A percentile compares a stretch with the other conserved stretches of the same genome.
phyloP scores from a whole-genome alignment of 1,139 yeast species.

The Zygosaccharomyces sapae region DNA sequence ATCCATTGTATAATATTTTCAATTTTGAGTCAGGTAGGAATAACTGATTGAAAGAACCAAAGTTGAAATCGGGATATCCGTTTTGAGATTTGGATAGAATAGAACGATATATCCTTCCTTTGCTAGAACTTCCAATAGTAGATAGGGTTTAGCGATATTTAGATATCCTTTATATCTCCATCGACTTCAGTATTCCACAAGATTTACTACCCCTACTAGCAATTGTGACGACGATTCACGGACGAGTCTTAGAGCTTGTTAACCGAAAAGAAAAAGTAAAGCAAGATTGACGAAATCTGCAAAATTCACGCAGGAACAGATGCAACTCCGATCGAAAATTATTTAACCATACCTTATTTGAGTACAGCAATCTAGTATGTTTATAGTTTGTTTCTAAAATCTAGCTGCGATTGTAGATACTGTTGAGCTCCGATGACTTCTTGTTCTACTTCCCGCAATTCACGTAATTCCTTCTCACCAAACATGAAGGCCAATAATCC shows the following conservation, averaged over 20 bases:
- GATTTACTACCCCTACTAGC: neutral
- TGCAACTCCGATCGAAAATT: neutral
- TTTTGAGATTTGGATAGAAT: too few relatives aligned
- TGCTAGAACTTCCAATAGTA: too few relatives aligned
- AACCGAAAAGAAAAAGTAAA: neutral
- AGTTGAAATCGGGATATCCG: too few relatives aligned
- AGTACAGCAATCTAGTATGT: neutral
- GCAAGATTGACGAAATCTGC: neutral
- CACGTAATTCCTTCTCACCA: slow-evolving; percentile 74
- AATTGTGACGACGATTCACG: neutral
- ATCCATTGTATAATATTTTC: neutral
- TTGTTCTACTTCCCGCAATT: slow-evolving; percentile 61
- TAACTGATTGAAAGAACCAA: neutral
- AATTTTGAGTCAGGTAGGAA: neutral
- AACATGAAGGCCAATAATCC: slow-evolving; percentile 78
- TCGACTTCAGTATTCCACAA: neutral
- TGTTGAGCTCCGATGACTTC: slow-evolving; percentile 51
- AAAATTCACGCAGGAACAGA: neutral
- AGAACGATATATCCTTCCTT: too few relatives aligned
- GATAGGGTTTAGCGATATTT: too few relatives aligned
- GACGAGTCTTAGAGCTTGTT: neutral
- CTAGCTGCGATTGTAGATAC: slow-evolving; percentile 18
- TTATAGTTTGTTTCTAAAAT: slow-evolving; percentile 9
- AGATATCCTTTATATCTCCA: neutral
- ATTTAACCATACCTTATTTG: neutral